Evolutionary conservation across 192 early-diverging fungal species (phyloP), one percentile per base, ranked within the genome.

Genomic region (Backusella macrospora): DNA sequence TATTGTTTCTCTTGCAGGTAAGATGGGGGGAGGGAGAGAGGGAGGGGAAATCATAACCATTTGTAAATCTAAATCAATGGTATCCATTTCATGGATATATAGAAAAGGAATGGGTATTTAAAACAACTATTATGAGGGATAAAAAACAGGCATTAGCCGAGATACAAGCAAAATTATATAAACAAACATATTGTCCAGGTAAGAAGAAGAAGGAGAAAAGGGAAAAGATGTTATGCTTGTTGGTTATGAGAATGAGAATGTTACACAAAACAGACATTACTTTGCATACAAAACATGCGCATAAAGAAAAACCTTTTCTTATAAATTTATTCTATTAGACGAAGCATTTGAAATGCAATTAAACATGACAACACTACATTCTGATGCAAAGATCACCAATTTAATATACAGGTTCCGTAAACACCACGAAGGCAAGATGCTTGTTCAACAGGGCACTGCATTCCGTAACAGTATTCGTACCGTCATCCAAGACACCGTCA

Each of bases 391-490:
- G 48, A 68, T 82, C 13, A 68, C 63, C 3, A 47, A 26, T 10
- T 63, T 82, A 5, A 18, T 65, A 6, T 84, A 76, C 48, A 73
- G 71, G 23, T 76, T 84, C 46, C 80, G 83, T 59, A 84, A 84
- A 52, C 83, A 84, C 48, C 81, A 82, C 21, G 83, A 84, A 67
- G 83, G 83, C 15, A 77, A 78, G 18, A 78, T 82, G 73, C 71
- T 79, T 4, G 37, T 84, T 1, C 78, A 84, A 46, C 76, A 82
- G 38, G 81, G 81, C 2, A 76, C 79, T 1, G 78, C 80, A 6
- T 84, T 72, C 64, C 71, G 76, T 6, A 73, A 82, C 38, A 65
- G 80, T 18, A 65, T 80, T 29, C 75, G 83, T 13, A 65, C 38
- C 4, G 70, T 81, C 3, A 21, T 79, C 2, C 70, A 71, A 16